Evolutionary conservation across 129 eudicot genomes (phyloP).

Genomic region (Lactuca saligna): DNA sequence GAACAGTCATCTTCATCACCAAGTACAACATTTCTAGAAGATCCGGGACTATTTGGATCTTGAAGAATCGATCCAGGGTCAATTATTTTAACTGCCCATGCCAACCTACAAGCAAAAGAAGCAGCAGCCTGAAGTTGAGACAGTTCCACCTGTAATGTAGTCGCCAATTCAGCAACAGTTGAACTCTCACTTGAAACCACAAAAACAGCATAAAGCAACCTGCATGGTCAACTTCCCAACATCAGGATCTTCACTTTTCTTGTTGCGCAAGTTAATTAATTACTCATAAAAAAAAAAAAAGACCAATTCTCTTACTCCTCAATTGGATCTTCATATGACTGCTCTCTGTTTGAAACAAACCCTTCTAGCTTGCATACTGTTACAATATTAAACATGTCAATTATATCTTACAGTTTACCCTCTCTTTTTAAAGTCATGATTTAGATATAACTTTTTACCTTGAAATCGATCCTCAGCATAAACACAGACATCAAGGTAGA

Average conservation of each 20-base stretch:
- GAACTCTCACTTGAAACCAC: conserved; percentile 98
- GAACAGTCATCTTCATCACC: conserved; percentile 68
- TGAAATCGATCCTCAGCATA: conserved; percentile 91
- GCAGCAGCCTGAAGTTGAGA: conserved; percentile 98
- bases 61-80: conserved; percentile 94
- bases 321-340: conserved; percentile 96
- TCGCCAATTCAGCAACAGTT: conserved; percentile 91
- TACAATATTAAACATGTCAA: conserved; percentile 34
- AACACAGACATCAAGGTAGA: conserved; percentile 93
- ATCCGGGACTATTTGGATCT: conserved; percentile 57
- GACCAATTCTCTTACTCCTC: conserved; percentile 74
- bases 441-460: conserved; percentile 45
- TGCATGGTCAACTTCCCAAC: conserved; percentile 31
- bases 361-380: conserved; percentile 99
- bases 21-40: conserved; percentile 40
- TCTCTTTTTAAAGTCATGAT: background rate
- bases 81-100: conserved; percentile 91
- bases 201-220: conserved; percentile 99
- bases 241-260: conserved; percentile 26
- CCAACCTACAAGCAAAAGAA: conserved; percentile 92
- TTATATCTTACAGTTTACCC: background rate
- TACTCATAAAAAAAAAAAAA: background rate
- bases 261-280: conserved; percentile 17
- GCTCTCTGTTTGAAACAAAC: conserved; percentile 98
- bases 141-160: conserved; percentile 91